These are phyloP conservation scores for Coriaria nepalensis DNA, from an alignment of 306 rosid species.

Conservation along the genomic window DNA sequence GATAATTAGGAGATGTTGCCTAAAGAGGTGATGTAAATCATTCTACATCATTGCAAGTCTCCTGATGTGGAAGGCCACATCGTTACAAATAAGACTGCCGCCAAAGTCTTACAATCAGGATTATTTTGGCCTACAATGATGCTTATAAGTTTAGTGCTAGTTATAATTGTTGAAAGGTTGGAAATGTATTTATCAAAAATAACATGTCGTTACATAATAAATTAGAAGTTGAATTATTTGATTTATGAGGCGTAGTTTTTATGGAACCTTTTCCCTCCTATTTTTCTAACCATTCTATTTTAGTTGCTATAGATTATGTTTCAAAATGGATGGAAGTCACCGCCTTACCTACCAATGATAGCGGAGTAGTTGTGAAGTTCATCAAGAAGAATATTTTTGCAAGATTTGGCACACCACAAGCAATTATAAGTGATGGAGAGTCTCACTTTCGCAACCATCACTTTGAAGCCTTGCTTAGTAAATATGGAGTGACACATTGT, in stretches of 20 bases:
- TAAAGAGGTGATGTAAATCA: too few species aligned
- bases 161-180: not conserved
- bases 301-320: not conserved
- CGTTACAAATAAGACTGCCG: not conserved
- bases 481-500: not conserved
- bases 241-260: not conserved
- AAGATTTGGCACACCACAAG: not conserved
- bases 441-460: not conserved
- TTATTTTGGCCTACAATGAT: not conserved
- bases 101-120: not conserved
- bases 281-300: not conserved
- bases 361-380: not conserved
- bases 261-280: not conserved
- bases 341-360: not conserved
- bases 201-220: not conserved
- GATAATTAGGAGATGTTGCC: too few species aligned
- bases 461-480: not conserved
- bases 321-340: not conserved
- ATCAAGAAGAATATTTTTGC: not conserved
- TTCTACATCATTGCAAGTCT: too few species aligned
- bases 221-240: not conserved
- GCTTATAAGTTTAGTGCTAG: not conserved
- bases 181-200: not conserved
- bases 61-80: too few species aligned
- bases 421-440: constrained; percentile 1